phyloP scores from a whole-genome alignment of 805 yeast genomes.

The Candida endomychidarum region DNA sequence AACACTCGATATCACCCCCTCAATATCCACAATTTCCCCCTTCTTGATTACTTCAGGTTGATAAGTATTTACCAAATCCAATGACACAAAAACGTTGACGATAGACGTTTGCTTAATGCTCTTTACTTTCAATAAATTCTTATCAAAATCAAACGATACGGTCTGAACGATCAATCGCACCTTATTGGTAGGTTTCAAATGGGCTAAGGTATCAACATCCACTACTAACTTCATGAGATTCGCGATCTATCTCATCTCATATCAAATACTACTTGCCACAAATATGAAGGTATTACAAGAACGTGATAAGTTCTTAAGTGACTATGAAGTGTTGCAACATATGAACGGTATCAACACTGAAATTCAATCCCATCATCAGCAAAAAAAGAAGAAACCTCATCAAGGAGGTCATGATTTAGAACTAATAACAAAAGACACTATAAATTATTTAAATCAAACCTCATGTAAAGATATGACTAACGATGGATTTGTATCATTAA shows the following conservation, averaged over 20 bases:
- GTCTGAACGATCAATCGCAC: conserved; percentile 7
- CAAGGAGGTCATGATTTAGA: conserved; percentile 50
- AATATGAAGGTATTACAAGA: conserved; percentile 42
- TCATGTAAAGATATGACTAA: conserved; percentile 24
- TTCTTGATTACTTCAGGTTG: conserved; percentile 3
- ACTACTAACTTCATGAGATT: conserved; percentile 6
- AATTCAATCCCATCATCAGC: conserved; percentile 17
- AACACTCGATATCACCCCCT: background rate
- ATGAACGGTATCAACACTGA: conserved; percentile 36
- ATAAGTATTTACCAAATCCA: conserved; percentile 4
- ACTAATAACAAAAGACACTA: conserved; percentile 47
- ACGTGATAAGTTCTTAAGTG: conserved; percentile 61
- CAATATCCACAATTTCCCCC: conserved; percentile 8
- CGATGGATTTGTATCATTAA: conserved; percentile 32
- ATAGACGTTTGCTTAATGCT: background rate
- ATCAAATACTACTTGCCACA: too few species aligned
- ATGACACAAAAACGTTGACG: background rate
- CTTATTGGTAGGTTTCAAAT: background rate
- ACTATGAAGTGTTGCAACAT: conserved; percentile 63
- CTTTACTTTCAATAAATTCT: conserved; percentile 1
- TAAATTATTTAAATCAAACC: conserved; percentile 37
- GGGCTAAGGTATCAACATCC: background rate
- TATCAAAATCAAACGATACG: conserved; percentile 2
- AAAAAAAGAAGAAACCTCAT: conserved; percentile 30
- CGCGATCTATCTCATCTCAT: conserved; percentile 9